Evolutionary conservation across 129 eudicot genomes (phyloP).

Genomic region (Flaveria bidentis): DNA sequence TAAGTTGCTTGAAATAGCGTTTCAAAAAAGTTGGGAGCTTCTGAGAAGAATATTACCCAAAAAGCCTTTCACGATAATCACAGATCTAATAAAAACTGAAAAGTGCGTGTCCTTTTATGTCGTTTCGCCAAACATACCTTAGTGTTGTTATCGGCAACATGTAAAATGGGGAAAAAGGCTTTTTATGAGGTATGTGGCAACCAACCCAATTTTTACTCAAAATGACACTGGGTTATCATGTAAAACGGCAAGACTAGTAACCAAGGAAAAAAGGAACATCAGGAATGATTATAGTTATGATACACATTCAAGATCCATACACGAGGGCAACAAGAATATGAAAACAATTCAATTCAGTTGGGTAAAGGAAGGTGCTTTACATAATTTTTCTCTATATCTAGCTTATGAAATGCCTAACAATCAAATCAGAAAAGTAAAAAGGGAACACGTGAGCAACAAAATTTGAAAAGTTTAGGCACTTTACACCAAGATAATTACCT

Average conservation of each 20-base stretch:
- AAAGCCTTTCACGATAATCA: background rate
- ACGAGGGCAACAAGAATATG: background rate
- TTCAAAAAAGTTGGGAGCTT: background rate
- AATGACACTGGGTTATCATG: background rate
- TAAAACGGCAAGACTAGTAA: background rate
- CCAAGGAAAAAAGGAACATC: background rate
- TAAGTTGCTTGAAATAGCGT: background rate
- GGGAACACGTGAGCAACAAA: background rate
- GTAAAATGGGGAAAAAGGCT: background rate
- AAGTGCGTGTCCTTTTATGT: background rate
- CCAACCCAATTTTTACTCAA: background rate
- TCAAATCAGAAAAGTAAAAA: background rate
- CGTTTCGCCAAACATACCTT: background rate
- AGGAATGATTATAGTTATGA: background rate
- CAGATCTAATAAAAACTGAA: background rate
- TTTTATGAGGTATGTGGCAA: background rate
- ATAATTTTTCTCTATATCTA: background rate
- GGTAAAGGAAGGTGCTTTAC: background rate
- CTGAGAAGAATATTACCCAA: background rate
- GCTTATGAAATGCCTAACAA: background rate
- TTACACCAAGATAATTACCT: conserved; percentile 47
- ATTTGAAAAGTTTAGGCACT: conserved; percentile 5
- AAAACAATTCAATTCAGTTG: background rate
- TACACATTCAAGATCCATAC: background rate
- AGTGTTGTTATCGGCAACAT: background rate